These are phyloP conservation scores for Nymphaea colorata DNA, from an alignment of 164 flowering plant species.

Conservation along the genomic window DNA sequence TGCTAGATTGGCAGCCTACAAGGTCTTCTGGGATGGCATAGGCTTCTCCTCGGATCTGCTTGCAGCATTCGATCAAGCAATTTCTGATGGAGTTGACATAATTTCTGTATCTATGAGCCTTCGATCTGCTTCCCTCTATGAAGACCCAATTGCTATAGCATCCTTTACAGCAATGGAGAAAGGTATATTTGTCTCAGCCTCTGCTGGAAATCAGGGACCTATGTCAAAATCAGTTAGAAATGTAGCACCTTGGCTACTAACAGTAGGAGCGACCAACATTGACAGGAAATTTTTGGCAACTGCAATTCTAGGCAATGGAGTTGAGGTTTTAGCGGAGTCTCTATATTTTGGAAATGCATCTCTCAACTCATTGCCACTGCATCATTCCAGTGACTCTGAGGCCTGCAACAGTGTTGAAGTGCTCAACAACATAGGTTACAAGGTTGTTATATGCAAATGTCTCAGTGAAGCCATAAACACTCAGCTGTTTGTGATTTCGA, in stretches of 20 bases:
- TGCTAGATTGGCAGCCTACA: conserved; percentile 62
- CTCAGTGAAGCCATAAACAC: neutral
- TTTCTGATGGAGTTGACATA: conserved; percentile 54
- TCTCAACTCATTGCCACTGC: neutral
- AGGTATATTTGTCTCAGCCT: conserved; percentile 41
- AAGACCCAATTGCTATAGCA: conserved; percentile 52
- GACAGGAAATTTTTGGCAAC: conserved; percentile 35
- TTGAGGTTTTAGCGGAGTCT: neutral
- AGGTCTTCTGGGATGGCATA: conserved; percentile 35
- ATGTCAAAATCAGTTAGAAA: conserved; percentile 22
- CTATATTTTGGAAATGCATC: neutral
- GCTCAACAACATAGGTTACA: neutral
- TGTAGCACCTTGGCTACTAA: conserved; percentile 53
- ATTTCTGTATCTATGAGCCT: conserved; percentile 48
- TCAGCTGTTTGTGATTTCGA: neutral
- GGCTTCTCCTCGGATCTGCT: conserved; percentile 30
- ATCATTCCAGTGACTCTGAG: neutral
- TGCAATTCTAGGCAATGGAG: conserved; percentile 15
- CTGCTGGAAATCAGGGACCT: conserved; percentile 67
- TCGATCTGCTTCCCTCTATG: conserved; percentile 18
- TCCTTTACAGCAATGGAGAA: conserved; percentile 48
- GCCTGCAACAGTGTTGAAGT: neutral
- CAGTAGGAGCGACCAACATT: conserved; percentile 51
- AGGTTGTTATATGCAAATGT: neutral
- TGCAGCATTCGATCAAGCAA: conserved; percentile 59